Evolutionary conservation across 2,329 filamentous ascomycete species (phyloP), one percentile per base, ranked within the genome.

Genomic region (Alternaria dauci): DNA sequence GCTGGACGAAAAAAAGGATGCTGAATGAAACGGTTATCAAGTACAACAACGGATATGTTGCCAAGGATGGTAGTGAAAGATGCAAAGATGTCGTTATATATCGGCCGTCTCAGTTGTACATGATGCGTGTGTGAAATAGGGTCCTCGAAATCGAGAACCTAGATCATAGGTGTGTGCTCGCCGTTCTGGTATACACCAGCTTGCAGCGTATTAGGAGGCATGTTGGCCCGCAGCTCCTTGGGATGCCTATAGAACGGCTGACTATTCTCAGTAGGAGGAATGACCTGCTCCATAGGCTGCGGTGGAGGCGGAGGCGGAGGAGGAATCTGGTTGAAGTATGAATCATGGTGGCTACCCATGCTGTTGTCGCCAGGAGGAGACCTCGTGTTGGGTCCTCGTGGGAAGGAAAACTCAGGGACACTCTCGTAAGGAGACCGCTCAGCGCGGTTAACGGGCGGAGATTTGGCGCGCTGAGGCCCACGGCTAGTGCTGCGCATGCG

Each of bases 401-500:
- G 67, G 57, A 72, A 75, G 0, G 68, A 62, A 51, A 72, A 75
- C 48, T 76, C 73, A 2, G 80, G 73, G 7, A 82, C 73, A 18
- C 80, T 81, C 63, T 83, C 81, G 61, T 83, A 83, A 0, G 81
- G 80, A 23, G 79, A 70, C 11, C 71, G 68, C n/a, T 70, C 62
- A 23, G 71, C 59, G 23, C 71, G 69, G 32, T 68, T 58, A 5
- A 77, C 72, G 4, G 81, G 80, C 6, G 83, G 82, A 4, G 81
- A 83, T 57, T 82, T 84, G 55, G 79, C 79, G 26, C 85, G 80
- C 41, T 82, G 61, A 53, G 62, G 60, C 16, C 62, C 84, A 55
- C 86, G 83, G 63, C 83, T 86, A 52, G 80, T 85, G 71, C 83
- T 87, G 39, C 87, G 82, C 82, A 88, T 87, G 23, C 86, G 82